Conservation (phyloP, 768 basidiomycete species). For the Termitomyces sp. region DNA sequence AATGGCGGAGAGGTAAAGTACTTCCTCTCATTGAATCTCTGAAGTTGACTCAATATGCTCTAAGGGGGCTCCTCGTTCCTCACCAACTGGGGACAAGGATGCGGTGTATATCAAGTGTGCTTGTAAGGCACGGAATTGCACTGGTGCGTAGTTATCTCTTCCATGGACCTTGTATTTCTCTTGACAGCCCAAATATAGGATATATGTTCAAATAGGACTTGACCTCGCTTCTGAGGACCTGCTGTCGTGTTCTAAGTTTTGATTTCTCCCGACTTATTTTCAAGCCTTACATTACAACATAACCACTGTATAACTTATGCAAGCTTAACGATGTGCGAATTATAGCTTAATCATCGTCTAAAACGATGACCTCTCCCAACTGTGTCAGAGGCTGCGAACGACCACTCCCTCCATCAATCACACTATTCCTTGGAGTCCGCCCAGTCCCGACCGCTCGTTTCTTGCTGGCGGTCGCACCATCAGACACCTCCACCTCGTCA, state of each 20-base stretch:
- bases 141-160: conserved; percentile 27
- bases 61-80: background rate
- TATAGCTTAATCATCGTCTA: conserved; percentile 22
- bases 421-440: conserved; percentile 13
- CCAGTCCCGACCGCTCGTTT: conserved; percentile 17
- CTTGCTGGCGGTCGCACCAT: conserved; percentile 12
- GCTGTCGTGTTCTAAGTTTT: background rate
- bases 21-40: background rate
- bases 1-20: conserved; percentile 32
- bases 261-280: background rate
- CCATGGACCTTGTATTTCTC: background rate
- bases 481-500: conserved; percentile 15
- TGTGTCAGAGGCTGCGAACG: conserved; percentile 15
- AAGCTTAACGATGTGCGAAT: background rate
- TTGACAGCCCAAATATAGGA: conserved; percentile 4
- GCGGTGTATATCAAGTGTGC: conserved; percentile 47
- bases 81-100: conserved; percentile 22
- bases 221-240: background rate
- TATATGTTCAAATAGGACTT: conserved; percentile 15
- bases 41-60: background rate
- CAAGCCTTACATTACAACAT: background rate
- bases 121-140: conserved; percentile 53
- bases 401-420: conserved; percentile 13
- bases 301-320: background rate
- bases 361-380: conserved; percentile 41